A percentile compares a stretch with the other conserved stretches of the same genome.
These are phyloP conservation scores for Pisolithus sp. DNA, from an alignment of 768 basidiomycete species.

Conservation along the genomic window DNA sequence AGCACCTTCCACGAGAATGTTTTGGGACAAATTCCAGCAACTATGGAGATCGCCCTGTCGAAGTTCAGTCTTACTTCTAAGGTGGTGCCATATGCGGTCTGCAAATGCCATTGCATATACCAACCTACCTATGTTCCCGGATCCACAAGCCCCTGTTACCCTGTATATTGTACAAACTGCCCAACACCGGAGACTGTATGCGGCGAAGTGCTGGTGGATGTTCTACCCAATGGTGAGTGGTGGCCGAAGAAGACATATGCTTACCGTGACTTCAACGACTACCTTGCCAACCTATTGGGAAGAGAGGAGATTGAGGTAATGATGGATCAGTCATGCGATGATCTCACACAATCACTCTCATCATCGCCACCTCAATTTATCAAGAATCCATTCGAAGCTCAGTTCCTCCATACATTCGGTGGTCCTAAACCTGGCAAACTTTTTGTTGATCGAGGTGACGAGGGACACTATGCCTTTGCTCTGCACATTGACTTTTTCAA, in stretches of 20 bases:
- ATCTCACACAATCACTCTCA: background rate
- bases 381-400: background rate
- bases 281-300: background rate
- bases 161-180: no score
- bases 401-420: conserved; percentile 13
- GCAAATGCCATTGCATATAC: no score
- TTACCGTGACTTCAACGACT: conserved; percentile 4
- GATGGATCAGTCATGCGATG: background rate
- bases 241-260: background rate
- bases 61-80: no score
- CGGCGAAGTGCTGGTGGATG: background rate
- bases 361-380: background rate
- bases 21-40: no score
- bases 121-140: no score
- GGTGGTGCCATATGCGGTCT: no score
- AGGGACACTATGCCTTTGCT: no score
- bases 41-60: no score
- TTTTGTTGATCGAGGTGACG: background rate
- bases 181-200: background rate
- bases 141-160: no score
- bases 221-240: background rate
- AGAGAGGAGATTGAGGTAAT: background rate
- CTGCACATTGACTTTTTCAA: no score
- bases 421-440: background rate
- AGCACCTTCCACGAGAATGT: no score